Evolutionary conservation across 768 basidiomycete genomes (phyloP).

Genomic region (Cantharellus cinnabarinus): DNA sequence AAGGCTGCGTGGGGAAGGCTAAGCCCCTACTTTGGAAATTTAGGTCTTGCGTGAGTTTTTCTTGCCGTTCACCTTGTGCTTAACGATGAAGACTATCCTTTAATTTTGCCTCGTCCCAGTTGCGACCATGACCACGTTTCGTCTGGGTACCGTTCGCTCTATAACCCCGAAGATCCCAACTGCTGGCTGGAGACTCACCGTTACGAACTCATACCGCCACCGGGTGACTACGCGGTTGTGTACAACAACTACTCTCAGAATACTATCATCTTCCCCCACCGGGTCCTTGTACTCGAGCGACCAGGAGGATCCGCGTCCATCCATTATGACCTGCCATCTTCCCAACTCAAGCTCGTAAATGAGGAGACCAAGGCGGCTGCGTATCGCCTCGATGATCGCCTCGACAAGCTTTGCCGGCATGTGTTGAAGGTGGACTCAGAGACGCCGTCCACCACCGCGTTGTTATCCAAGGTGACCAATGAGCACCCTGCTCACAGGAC

Average conservation of each 20-base stretch:
- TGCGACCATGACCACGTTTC: not conserved
- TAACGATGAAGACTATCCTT: too few species aligned
- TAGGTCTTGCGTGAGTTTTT: too few species aligned
- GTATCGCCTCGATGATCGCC: not conserved
- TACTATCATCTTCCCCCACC: not conserved
- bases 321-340: not conserved
- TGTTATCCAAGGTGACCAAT: too few species aligned
- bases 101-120: not conserved
- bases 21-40: too few species aligned
- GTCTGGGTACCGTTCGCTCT: not conserved
- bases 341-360: not conserved
- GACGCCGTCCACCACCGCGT: too few species aligned
- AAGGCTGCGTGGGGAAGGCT: not conserved
- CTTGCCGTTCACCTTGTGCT: too few species aligned
- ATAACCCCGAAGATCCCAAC: not conserved
- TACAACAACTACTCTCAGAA: not conserved
- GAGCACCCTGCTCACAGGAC: too few species aligned
- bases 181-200: not conserved
- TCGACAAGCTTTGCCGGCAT: not conserved
- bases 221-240: not conserved
- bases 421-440: not conserved
- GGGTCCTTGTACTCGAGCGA: not conserved
- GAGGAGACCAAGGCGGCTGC: not conserved
- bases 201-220: not conserved
- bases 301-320: not conserved